Percentiles rank a stretch among this genome's conserved stretches.
phyloP scores from a whole-genome alignment of 805 yeast species.

The Wickerhamiella kurtzmanii region DNA sequence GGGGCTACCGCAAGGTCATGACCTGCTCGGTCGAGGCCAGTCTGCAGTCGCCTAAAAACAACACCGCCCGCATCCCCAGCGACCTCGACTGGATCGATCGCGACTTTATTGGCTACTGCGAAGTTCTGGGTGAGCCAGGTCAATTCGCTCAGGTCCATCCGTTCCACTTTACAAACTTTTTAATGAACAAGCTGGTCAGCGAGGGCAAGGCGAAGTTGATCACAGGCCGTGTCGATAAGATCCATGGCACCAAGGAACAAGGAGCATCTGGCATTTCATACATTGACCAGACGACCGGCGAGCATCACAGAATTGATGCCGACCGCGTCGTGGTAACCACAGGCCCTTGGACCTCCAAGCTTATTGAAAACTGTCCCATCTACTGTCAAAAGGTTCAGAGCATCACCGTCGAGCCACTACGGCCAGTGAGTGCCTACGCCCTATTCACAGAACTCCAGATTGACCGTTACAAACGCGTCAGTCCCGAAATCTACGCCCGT shows the following conservation, averaged over 20 bases:
- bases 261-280: slow-evolving; percentile 63
- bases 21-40: slow-evolving; percentile 67
- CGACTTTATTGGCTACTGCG: slow-evolving; percentile 55
- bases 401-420: slow-evolving; percentile 73
- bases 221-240: slow-evolving; percentile 67
- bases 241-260: slow-evolving; percentile 50
- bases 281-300: slow-evolving; percentile 21
- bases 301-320: slow-evolving; percentile 33
- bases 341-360: slow-evolving; percentile 95
- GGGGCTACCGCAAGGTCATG: slow-evolving; percentile 87
- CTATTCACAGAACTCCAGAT: slow-evolving; percentile 81
- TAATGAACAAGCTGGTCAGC: slow-evolving; percentile 67
- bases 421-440: slow-evolving; percentile 82
- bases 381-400: slow-evolving; percentile 92
- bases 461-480: slow-evolving; percentile 47
- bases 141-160: slow-evolving; percentile 97
- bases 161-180: slow-evolving; percentile 75
- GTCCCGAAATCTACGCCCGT: slow-evolving; percentile 92
- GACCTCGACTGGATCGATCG: slow-evolving; percentile 68
- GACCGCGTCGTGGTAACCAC: slow-evolving; percentile 73
- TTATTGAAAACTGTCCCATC: slow-evolving; percentile 86
- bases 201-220: slow-evolving; percentile 73
- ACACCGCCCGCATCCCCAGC: slow-evolving; percentile 24
- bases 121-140: slow-evolving; percentile 66
- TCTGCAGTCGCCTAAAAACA: slow-evolving; percentile 3